Percentiles rank a stretch among this genome's conserved stretches.
Conservation (phyloP, 768 basidiomycete genomes). For the Neoboletus brunneissimus region DNA sequence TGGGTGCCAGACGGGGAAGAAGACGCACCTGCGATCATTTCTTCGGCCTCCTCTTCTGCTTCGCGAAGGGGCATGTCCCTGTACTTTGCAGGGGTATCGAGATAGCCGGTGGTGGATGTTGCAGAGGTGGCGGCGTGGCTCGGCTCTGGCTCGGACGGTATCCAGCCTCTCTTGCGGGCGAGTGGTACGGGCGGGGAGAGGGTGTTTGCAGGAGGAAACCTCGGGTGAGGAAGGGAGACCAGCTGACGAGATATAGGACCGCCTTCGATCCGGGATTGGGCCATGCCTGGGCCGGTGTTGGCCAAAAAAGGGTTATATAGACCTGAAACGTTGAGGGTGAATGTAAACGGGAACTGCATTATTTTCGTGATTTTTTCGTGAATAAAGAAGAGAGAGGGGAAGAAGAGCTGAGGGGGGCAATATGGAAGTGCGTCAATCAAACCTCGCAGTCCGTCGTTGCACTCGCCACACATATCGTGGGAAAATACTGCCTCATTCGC, state of each 20-base stretch:
- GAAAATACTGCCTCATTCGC: slow-evolving; percentile 6
- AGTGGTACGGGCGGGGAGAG: slow-evolving; percentile 39
- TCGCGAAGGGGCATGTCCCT: slow-evolving; percentile 35
- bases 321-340: slow-evolving; percentile 63
- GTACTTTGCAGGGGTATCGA: slow-evolving; percentile 68
- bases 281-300: slow-evolving; percentile 15
- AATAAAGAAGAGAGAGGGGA: slow-evolving; percentile 1
- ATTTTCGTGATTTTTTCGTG: slow-evolving; percentile 28
- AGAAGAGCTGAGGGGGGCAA: not conserved
- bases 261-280: slow-evolving; percentile 28
- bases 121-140: slow-evolving; percentile 51
- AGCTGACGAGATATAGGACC: slow-evolving; percentile 23
- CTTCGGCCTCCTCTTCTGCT: slow-evolving; percentile 43
- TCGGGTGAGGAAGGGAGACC: slow-evolving; percentile 15
- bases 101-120: slow-evolving; percentile 58
- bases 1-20: slow-evolving; percentile 26
- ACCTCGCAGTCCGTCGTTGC: not conserved
- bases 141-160: slow-evolving; percentile 56
- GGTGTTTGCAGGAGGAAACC: slow-evolving; percentile 11
- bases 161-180: slow-evolving; percentile 70
- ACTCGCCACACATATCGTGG: not conserved
- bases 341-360: slow-evolving; percentile 71
- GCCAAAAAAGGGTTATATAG: slow-evolving; percentile 61
- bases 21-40: slow-evolving; percentile 44
- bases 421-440: not conserved